These are phyloP conservation scores for Penicillium macrosclerotiorum DNA, from an alignment of 495 filamentous ascomycete genomes.

Conservation along the genomic window DNA sequence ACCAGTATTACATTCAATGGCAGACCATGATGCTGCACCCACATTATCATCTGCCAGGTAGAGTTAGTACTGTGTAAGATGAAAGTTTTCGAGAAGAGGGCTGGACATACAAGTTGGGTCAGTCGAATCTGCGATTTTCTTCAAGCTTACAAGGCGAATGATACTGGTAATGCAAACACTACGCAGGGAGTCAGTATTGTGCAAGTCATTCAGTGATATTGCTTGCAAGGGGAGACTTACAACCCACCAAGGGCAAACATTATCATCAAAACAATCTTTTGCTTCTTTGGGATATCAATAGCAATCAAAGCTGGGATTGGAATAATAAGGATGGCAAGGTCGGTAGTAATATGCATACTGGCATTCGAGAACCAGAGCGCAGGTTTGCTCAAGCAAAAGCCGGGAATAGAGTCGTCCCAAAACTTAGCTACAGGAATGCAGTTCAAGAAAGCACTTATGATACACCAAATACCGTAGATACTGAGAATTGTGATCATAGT, in stretches of 20 bases:
- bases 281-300: slow-evolving; percentile 45
- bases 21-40: slow-evolving; percentile 68
- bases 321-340: slow-evolving; percentile 51
- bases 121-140: slow-evolving; percentile 35
- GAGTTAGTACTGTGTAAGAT: not conserved
- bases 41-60: slow-evolving; percentile 50
- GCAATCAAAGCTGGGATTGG: slow-evolving; percentile 46
- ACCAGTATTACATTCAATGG: slow-evolving; percentile 85
- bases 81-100: not conserved
- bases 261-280: slow-evolving; percentile 45
- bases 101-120: slow-evolving; percentile 42
- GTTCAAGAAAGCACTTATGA: slow-evolving; percentile 44
- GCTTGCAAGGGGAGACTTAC: slow-evolving; percentile 31
- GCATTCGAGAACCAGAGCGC: slow-evolving; percentile 51
- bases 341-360: slow-evolving; percentile 51
- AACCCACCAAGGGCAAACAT: slow-evolving; percentile 53
- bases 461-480: slow-evolving; percentile 40
- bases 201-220: slow-evolving; percentile 1
- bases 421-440: slow-evolving; percentile 49
- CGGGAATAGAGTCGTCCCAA: slow-evolving; percentile 33
- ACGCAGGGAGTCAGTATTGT: slow-evolving; percentile 1
- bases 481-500: slow-evolving; percentile 41
- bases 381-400: slow-evolving; percentile 40
- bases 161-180: slow-evolving; percentile 50
- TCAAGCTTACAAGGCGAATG: slow-evolving; percentile 37